Base-by-base conservation (phyloP, 345 rosid species). In the Populus deltoides region DNA sequence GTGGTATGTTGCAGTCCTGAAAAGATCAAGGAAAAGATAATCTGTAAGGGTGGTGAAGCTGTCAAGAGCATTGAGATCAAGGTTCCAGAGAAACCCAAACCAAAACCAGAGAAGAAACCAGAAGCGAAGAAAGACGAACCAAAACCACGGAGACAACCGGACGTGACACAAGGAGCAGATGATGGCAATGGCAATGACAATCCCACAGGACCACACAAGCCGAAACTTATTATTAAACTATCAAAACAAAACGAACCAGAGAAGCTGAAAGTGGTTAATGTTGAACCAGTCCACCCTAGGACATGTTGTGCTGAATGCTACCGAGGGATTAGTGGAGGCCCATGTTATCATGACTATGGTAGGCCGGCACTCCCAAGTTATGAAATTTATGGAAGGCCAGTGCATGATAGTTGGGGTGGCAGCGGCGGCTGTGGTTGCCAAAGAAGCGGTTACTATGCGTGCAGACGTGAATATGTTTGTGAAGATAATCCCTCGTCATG, bases 1-100 rank as follows among this genome's bases (percentile, higher is more conserved):
- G 97, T 95, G 35, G 89, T 89, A 27, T 90, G 97, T 72, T 92
- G 98, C 80, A 83, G 86, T 73, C 98, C 98, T 7, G 97, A 94
- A 68, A 88, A 77, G 83, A 85, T 94, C 20, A 86, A 79, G 80
- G 82, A 89, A 75, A 90, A 92, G 80, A 76, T 92, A 11, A 82
- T 87, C 62, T 81, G 83, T 80, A 87, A 84, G 68, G 94, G 91
- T 1, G 90, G 89, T 16, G 87, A 86, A 20, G 70, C 90, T 7
- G 85, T 92, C 67, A 83, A 89, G 73, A 71, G 94, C 75, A 92
- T 92, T 13, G 89, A 87, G 80, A 86, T 90, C 81, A 35, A 79
- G 65, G 63, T 77, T 12, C 85, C 84, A 0, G 76, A 80, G 10
- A 80, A 85, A 33, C 36, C 36, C 36, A 33, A 33, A 33, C 1